A percentile compares a stretch with the other conserved stretches of the same genome.
These are phyloP conservation scores for Plasmodium billcollinsi DNA, from an alignment of 169 alveolate genomes.

Conservation along the genomic window DNA sequence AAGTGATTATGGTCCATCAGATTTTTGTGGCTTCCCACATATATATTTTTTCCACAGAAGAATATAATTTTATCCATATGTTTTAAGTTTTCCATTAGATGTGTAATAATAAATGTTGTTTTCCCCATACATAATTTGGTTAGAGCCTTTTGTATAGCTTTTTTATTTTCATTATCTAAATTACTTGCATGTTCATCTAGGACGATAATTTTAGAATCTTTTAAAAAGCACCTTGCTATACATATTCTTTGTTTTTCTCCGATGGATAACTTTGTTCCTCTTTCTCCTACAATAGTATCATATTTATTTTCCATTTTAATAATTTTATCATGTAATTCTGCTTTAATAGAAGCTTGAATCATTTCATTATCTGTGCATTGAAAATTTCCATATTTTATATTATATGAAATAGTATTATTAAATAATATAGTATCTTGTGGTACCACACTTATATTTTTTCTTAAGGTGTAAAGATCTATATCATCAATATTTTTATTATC, in stretches of 20 bases:
- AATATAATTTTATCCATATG: conserved; percentile 62
- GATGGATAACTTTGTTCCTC: conserved; percentile 97
- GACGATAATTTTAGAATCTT: conserved; percentile 94
- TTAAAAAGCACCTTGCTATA: conserved; percentile 97
- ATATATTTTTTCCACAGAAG: conserved; percentile 48
- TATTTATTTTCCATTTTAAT: conserved; percentile 75
- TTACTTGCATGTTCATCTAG: conserved; percentile 99
- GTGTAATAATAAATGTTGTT: conserved; percentile 76
- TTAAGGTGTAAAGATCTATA: conserved; percentile 84
- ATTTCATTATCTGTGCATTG: conserved; percentile 86
- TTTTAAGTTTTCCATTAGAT: conserved; percentile 58
- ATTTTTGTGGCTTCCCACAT: conserved; percentile 58
- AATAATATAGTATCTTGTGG: conserved; percentile 95
- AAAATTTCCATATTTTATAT: conserved; percentile 91
- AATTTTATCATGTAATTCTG: conserved; percentile 77
- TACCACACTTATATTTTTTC: conserved; percentile 90
- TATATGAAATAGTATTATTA: conserved; percentile 91
- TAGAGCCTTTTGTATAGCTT: conserved; percentile 67
- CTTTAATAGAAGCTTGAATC: conserved; percentile 57
- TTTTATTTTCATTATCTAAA: conserved; percentile 93
- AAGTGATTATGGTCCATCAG: conserved; percentile 16
- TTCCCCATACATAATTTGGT: conserved; percentile 69
- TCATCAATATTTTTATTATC: conserved; percentile 91
- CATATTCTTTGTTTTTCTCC: conserved; percentile 99
- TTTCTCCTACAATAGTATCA: conserved; percentile 96